Evolutionary conservation across 2,329 filamentous ascomycete genomes (phyloP).

Genomic region (Fusarium sp.): DNA sequence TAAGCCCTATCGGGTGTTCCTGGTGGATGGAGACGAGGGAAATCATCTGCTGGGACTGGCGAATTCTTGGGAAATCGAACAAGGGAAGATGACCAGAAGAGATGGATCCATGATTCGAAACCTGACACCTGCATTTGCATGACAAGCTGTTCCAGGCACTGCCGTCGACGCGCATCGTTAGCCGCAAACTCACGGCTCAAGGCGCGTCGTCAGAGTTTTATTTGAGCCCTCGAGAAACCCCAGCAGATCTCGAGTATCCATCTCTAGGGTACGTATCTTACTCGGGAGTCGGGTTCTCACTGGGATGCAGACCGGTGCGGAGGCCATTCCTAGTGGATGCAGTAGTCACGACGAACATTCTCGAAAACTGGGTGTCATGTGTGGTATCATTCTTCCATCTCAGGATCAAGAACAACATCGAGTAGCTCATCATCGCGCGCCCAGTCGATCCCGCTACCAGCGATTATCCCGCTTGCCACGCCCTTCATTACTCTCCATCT

Average conservation of each 20-base stretch:
- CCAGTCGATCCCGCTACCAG: conserved; percentile 88
- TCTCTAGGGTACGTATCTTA: conserved; percentile 29
- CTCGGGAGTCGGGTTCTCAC: not conserved
- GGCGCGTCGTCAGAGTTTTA: conserved; percentile 2
- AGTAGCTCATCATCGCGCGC: conserved; percentile 74
- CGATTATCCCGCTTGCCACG: conserved; percentile 81
- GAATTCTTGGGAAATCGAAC: conserved; percentile 14
- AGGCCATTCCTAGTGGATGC: not conserved
- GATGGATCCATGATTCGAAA: conserved; percentile 18
- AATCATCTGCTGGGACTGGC: conserved; percentile 18
- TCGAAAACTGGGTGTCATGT: not conserved
- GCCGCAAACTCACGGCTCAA: conserved; percentile 18
- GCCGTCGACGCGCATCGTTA: conserved; percentile 32
- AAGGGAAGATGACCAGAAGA: conserved; percentile 16
- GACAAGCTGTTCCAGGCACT: conserved; percentile 22
- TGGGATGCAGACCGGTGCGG: not conserved
- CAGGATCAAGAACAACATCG: conserved; percentile 78
- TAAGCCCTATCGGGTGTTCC: conserved; percentile 43
- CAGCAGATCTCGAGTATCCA: conserved; percentile 4
- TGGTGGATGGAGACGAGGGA: conserved; percentile 22
- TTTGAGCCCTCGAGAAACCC: not conserved
- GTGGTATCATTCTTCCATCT: conserved; percentile 55
- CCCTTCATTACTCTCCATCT: conserved; percentile 82
- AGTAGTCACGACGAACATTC: conserved; percentile 2
- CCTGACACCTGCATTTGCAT: conserved; percentile 39